Percentiles rank a stretch among this genome's conserved stretches.
These are phyloP conservation scores for Tubosaeta sp. DNA, from an alignment of 768 basidiomycete species.

Conservation along the genomic window DNA sequence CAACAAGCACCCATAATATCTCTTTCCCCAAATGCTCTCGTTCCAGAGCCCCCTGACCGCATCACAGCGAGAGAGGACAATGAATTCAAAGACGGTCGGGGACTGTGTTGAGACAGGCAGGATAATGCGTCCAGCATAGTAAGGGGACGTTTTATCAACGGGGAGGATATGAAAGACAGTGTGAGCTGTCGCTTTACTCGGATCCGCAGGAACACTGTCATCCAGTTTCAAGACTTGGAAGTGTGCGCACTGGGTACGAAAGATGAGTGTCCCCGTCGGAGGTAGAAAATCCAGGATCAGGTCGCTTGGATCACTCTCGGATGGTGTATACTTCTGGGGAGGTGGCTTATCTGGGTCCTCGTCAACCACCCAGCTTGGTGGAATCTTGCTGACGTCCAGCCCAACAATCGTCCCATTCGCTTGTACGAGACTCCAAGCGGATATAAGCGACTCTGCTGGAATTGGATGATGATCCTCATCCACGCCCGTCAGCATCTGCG, in stretches of 20 bases:
- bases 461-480: neutral
- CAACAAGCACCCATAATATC: slow-evolving; percentile 12
- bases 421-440: slow-evolving; percentile 15
- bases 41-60: slow-evolving; percentile 6
- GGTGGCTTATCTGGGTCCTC: neutral
- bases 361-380: neutral
- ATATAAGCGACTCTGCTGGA: slow-evolving; percentile 18
- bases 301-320: neutral
- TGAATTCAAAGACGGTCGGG: slow-evolving; percentile 8
- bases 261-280: slow-evolving; percentile 21
- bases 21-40: slow-evolving; percentile 6
- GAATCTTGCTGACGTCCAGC: slow-evolving; percentile 7
- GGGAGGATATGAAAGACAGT: slow-evolving; percentile 12
- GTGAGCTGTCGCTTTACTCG: neutral
- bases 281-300: neutral
- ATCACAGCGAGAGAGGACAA: slow-evolving; percentile 16
- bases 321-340: slow-evolving; percentile 1
- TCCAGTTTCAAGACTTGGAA: slow-evolving; percentile 8
- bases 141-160: neutral
- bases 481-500: neutral
- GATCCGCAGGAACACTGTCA: neutral
- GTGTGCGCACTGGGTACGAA: slow-evolving; percentile 15
- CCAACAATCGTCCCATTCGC: slow-evolving; percentile 6
- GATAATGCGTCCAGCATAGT: slow-evolving; percentile 13
- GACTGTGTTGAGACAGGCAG: slow-evolving; percentile 12